Base-by-base conservation (phyloP, 1,139 yeast genomes). In the Arxiozyma telluris region DNA sequence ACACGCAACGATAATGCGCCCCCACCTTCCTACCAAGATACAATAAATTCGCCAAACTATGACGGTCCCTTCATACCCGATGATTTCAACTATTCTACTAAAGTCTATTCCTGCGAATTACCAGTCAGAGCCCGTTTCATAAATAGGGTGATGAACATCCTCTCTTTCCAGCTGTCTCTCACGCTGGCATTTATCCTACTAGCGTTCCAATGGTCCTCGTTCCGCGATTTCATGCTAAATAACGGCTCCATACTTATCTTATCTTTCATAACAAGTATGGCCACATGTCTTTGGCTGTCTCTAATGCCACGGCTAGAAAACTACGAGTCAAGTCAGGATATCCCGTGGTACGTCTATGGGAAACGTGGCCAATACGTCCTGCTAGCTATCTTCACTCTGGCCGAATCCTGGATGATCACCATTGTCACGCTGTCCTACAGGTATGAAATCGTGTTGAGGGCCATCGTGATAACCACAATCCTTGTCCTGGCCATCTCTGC, bases 71-170 rank as follows among this genome's bases (percentile, higher is more conserved):
- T 56, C 60, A 64, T 81, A 50, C 86, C 86, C 3, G 95, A 88
- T 64, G 96, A 88, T 70, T 89, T 88, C 79, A 89, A 89, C 68
- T 88, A 84, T 70, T 81, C 87, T 41, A 87, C 86, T 11, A 78
- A 80, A 55, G 95, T 89, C 30, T 82, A 90, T 7, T 82, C 86
- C 38, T 87, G 96, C 71, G 88, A 85, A 57, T 73, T 87, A 51
- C 81, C 86, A 11, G 76, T 89, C 44, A 81, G 96, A 60, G 88
- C 84, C 61, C 77, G 84, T 66, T 89, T 89, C 64, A 73, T 87
- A 59, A 78, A 91, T 58, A 87, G 86, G 65, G 96, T 89, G 12
- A 89, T 89, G 69, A 75, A 90, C 3, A 76, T 89, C 54, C 76
- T 89, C 51, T 72, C 84, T 5, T 71, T 78, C 2, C 96, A 89